Evolutionary conservation across 176 grass and related monocot genomes (phyloP).

Genomic region (Avena sativa): DNA sequence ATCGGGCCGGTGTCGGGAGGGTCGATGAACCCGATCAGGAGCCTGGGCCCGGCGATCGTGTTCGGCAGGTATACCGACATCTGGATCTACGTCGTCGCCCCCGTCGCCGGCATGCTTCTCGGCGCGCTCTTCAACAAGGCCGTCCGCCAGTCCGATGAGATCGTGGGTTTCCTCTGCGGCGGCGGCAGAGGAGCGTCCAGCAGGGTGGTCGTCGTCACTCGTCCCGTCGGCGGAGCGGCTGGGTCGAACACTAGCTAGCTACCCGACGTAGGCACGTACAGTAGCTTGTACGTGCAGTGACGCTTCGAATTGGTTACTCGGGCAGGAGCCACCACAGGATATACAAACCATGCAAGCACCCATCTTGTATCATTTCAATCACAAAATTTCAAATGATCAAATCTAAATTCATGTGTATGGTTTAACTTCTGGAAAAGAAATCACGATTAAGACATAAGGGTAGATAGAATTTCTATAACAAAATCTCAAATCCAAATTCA

Average conservation of each 20-base stretch:
- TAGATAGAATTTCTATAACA: too few relatives aligned
- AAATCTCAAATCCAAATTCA: too few relatives aligned
- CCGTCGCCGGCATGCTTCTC: conserved; percentile 54
- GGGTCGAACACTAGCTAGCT: conserved; percentile 1
- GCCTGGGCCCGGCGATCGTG: conserved; percentile 63
- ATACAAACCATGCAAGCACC: too few relatives aligned
- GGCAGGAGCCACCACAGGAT: too few relatives aligned
- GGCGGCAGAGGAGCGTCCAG: neutral
- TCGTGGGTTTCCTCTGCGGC: conserved; percentile 43
- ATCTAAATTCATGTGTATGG: too few relatives aligned
- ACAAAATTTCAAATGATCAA: too few relatives aligned
- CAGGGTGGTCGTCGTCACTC: neutral
- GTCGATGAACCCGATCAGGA: conserved; percentile 75
- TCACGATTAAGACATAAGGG: too few relatives aligned
- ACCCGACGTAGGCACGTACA: too few relatives aligned
- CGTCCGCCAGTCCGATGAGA: conserved; percentile 33
- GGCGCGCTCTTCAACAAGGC: conserved; percentile 50
- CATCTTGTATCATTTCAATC: too few relatives aligned
- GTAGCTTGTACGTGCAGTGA: neutral
- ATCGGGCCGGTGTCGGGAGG: conserved; percentile 69
- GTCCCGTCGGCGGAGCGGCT: neutral
- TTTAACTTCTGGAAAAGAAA: too few relatives aligned
- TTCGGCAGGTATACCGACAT: conserved; percentile 51
- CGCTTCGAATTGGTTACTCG: too few relatives aligned
- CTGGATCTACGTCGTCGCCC: conserved; percentile 62